These are phyloP conservation scores for Physaria fendleri DNA, from an alignment of 345 rosid genomes.

Conservation along the genomic window DNA sequence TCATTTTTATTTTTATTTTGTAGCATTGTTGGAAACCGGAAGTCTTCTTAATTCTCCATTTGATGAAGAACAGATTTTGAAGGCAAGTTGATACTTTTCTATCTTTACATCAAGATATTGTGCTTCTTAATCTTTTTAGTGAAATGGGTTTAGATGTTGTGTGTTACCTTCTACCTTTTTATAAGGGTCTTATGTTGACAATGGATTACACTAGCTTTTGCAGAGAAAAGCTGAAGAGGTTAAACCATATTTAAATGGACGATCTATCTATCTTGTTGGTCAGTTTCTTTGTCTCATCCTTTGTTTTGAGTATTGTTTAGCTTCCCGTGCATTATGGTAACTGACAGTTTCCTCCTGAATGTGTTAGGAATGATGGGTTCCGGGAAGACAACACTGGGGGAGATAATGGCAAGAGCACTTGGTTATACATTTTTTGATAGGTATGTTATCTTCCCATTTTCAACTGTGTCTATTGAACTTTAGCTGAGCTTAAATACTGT, in stretches of 20 bases:
- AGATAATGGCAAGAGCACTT: conserved; percentile 60
- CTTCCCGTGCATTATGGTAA: background rate
- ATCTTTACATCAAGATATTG: background rate
- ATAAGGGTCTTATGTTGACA: conserved; percentile 21
- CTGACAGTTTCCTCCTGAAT: background rate
- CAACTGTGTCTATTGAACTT: background rate
- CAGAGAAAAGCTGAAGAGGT: conserved; percentile 75
- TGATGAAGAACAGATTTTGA: conserved; percentile 54
- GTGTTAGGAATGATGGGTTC: conserved; percentile 93
- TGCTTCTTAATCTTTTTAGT: background rate
- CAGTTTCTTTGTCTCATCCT: conserved; percentile 36
- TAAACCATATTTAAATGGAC: conserved; percentile 63
- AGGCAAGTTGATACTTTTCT: conserved; percentile 36
- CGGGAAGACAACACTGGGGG: conserved; percentile 91
- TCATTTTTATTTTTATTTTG: conserved; percentile 3
- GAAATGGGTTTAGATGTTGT: conserved; percentile 1
- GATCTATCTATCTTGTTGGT: conserved; percentile 91
- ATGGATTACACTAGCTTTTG: conserved; percentile 26
- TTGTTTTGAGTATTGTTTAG: background rate
- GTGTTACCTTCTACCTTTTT: background rate
- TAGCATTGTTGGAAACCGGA: conserved; percentile 63
- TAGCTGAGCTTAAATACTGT: conserved; percentile 5
- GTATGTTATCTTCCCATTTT: conserved; percentile 30
- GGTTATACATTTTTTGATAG: conserved; percentile 69
- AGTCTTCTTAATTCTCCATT: conserved; percentile 28